Percentiles rank a stretch among this genome's conserved stretches.
phyloP scores from a whole-genome alignment of 2,329 filamentous ascomycete species.

The Aspergillus luchuensis region DNA sequence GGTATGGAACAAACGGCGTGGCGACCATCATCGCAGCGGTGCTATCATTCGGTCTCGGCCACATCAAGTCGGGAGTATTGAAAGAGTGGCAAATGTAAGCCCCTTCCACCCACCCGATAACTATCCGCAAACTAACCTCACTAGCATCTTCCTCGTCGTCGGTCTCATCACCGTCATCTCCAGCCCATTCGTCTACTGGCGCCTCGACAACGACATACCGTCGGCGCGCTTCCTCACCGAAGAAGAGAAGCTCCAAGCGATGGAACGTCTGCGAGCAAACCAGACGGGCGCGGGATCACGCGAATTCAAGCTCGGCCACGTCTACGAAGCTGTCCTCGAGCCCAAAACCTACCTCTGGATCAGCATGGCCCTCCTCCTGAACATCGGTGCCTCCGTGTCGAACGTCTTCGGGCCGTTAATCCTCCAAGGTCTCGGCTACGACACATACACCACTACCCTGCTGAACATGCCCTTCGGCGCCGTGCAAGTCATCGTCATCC shows the following conservation, averaged over 20 bases:
- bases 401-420: constrained; percentile 69
- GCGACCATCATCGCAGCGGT: constrained; percentile 60
- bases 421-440: constrained; percentile 61
- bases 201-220: constrained; percentile 59
- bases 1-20: constrained; percentile 65
- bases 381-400: constrained; percentile 64
- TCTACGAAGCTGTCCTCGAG: constrained; percentile 46
- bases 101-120: no score
- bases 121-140: neutral
- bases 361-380: constrained; percentile 62
- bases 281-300: constrained; percentile 50
- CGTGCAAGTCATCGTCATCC: constrained; percentile 61
- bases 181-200: constrained; percentile 61
- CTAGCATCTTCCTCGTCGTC: constrained; percentile 61
- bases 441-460: constrained; percentile 59
- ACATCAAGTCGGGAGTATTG: constrained; percentile 50
- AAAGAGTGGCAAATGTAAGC: constrained; percentile 54
- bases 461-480: constrained; percentile 69
- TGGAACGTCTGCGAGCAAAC: constrained; percentile 54
- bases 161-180: constrained; percentile 63
- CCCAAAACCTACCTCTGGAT: constrained; percentile 62
- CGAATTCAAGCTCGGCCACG: constrained; percentile 50
- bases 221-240: constrained; percentile 53
- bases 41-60: constrained; percentile 59
- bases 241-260: constrained; percentile 49